Conservation (phyloP, 2,329 filamentous ascomycete genomes). For the Talaromyces pinophilus region DNA sequence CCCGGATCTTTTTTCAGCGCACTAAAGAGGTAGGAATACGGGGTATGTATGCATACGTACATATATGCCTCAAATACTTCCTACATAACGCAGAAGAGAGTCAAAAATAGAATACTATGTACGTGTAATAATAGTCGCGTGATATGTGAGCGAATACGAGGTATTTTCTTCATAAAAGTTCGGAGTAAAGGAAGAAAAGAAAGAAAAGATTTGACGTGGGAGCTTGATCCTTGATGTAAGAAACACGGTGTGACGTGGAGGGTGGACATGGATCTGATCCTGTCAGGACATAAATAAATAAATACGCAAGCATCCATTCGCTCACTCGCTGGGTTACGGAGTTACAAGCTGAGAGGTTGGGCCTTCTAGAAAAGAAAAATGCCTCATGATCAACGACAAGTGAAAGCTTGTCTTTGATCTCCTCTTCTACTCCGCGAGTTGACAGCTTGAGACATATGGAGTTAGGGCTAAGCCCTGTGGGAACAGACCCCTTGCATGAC, state of each 20-base stretch:
- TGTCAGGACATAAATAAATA: background rate
- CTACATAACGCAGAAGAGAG: background rate
- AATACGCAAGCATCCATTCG: background rate
- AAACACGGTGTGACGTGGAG: constrained; percentile 21
- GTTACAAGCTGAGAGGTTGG: background rate
- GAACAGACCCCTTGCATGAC: background rate
- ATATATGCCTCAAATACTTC: background rate
- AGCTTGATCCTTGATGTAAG: background rate
- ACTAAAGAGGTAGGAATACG: background rate
- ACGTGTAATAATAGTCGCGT: background rate
- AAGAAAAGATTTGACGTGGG: background rate
- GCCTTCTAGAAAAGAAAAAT: constrained; percentile 9
- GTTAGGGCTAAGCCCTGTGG: constrained; percentile 7
- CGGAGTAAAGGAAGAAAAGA: background rate
- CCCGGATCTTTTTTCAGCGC: constrained; percentile 1
- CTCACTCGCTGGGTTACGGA: background rate
- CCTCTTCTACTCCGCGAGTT: too few relatives aligned
- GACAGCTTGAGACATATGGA: background rate
- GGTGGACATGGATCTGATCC: constrained; percentile 3
- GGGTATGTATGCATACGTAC: background rate
- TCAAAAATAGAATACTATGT: background rate
- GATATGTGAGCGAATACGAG: background rate
- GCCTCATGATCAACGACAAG: constrained; percentile 13
- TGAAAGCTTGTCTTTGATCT: constrained; percentile 11
- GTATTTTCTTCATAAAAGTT: background rate